A percentile compares a stretch with the other conserved stretches of the same genome.
phyloP scores from a whole-genome alignment of 192 early-diverging fungal genomes.

The Mortierella alpina region DNA sequence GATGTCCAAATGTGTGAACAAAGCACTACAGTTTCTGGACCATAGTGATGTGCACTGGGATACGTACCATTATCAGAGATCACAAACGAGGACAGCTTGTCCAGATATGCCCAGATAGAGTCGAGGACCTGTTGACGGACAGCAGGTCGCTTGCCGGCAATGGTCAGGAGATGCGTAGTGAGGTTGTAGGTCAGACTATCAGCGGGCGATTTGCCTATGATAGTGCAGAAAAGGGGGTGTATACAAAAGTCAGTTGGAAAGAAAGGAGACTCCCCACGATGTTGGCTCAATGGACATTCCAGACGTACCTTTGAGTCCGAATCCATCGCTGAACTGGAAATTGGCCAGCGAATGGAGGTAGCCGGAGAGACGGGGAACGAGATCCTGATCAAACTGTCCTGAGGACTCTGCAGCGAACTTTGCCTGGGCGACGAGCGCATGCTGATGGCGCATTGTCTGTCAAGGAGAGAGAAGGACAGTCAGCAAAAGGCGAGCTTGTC shows the following conservation, averaged over 20 bases:
- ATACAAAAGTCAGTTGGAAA: neutral
- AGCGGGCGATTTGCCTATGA: constrained; percentile 29
- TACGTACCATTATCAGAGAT: constrained; percentile 33
- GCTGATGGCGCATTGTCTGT: constrained; percentile 54
- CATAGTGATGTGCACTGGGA: neutral
- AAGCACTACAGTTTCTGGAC: neutral
- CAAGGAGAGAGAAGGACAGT: neutral
- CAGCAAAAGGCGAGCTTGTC: neutral
- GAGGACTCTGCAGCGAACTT: constrained; percentile 53
- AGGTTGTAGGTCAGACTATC: constrained; percentile 58
- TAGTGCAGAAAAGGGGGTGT: neutral
- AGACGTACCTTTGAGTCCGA: constrained; percentile 41
- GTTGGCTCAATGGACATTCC: neutral
- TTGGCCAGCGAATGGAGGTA: constrained; percentile 47
- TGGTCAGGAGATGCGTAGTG: constrained; percentile 56
- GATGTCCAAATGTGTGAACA: neutral
- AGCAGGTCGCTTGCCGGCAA: constrained; percentile 50
- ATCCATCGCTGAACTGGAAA: constrained; percentile 49
- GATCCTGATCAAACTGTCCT: constrained; percentile 47
- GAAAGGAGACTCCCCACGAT: neutral
- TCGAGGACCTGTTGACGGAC: constrained; percentile 52
- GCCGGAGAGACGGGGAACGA: constrained; percentile 48
- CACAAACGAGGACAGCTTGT: constrained; percentile 35
- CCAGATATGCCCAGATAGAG: constrained; percentile 62
- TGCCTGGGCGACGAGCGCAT: constrained; percentile 47